phyloP scores from a whole-genome alignment of 345 rosid genomes.

The Carallia brachiata region DNA sequence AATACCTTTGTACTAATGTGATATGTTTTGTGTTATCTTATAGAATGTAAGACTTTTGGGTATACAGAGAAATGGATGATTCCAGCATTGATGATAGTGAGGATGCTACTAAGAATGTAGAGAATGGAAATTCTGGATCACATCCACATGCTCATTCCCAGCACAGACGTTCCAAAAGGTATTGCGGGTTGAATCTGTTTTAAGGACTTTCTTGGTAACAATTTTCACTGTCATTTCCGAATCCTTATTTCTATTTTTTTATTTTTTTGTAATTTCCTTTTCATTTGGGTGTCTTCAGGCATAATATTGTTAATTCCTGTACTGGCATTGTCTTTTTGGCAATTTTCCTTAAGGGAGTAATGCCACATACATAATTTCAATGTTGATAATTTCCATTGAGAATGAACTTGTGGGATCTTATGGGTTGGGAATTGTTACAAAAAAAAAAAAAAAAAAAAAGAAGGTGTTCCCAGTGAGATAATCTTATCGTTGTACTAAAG shows the following conservation, averaged over 20 bases:
- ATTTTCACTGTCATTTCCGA: no score
- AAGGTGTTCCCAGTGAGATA: neutral
- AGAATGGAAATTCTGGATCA: conserved; percentile 31
- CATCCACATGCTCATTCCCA: conserved; percentile 26
- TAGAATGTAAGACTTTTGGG: conserved; percentile 27
- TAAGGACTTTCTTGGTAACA: neutral
- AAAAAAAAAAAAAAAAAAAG: neutral
- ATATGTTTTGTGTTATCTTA: neutral
- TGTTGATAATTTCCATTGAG: neutral
- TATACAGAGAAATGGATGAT: conserved; percentile 40
- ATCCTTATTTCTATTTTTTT: no score
- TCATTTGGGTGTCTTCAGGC: no score
- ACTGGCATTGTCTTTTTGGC: no score
- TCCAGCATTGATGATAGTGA: conserved; percentile 28
- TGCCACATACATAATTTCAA: neutral
- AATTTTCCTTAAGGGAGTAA: no score
- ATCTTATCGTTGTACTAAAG: no score
- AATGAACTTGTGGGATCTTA: neutral
- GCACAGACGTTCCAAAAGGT: conserved; percentile 91
- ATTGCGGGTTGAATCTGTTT: neutral
- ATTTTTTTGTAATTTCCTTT: no score
- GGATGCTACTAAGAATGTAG: conserved; percentile 29
- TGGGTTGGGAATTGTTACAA: neutral
- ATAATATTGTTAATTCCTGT: no score
- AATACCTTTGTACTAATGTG: neutral